A percentile compares a stretch with the other conserved stretches of the same genome.
These are phyloP conservation scores for Cryptococcus amylolentus DNA, from an alignment of 1,284 basidiomycete genomes.

Conservation along the genomic window DNA sequence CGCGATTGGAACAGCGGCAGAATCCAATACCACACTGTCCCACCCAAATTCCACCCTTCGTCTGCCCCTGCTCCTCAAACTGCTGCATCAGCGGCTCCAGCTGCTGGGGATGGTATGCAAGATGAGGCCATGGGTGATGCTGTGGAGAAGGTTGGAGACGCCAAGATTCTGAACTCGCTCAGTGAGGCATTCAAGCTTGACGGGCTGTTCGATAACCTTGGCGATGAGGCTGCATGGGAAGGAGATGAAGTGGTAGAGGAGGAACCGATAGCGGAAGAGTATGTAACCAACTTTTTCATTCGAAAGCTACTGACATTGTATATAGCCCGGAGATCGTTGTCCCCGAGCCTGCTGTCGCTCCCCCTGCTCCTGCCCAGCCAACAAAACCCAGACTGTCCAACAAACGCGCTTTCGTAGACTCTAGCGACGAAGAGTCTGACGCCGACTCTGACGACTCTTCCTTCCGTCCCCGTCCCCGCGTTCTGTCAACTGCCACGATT, in stretches of 20 bases:
- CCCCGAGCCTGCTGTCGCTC: neutral
- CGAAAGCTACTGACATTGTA: neutral
- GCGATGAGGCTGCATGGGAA: conserved; percentile 45
- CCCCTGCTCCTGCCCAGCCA: conserved; percentile 3
- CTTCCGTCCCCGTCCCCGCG: conserved; percentile 8
- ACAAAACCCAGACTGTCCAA: neutral
- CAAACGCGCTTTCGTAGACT: conserved; percentile 3
- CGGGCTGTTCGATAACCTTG: conserved; percentile 42
- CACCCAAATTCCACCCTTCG: conserved; percentile 73
- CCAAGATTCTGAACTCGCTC: conserved; percentile 44
- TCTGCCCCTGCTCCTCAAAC: conserved; percentile 39
- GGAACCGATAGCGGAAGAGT: conserved; percentile 27
- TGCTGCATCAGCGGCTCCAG: neutral
- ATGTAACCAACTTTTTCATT: conserved; percentile 4
- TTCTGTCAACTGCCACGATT: neutral
- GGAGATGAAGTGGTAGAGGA: conserved; percentile 29
- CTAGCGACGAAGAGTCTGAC: conserved; percentile 11
- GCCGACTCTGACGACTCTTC: conserved; percentile 10
- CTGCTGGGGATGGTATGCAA: conserved; percentile 8
- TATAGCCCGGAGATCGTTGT: neutral
- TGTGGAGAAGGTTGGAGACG: conserved; percentile 35
- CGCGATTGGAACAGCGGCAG: conserved; percentile 96
- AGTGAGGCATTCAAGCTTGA: conserved; percentile 48
- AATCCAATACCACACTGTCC: conserved; percentile 80
- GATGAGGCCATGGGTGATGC: conserved; percentile 35